A percentile compares a stretch with the other conserved stretches of the same genome.
Conservation (phyloP, 78 protist genomes). For the Dictyostelium brefeldianum region DNA sequence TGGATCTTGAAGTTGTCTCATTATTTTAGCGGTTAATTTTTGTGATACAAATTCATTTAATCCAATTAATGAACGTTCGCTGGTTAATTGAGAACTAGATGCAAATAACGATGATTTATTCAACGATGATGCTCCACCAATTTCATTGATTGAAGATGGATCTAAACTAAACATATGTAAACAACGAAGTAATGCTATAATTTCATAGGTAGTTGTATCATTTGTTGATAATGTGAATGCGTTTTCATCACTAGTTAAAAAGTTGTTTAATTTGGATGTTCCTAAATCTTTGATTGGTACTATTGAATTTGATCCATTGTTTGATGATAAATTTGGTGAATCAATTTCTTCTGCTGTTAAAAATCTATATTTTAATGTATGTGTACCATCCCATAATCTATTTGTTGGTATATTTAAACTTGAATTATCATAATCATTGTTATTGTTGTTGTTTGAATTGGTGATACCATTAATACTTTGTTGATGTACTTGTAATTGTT, state of each 20-base stretch:
- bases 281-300: conserved; percentile 44
- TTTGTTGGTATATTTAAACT: conserved; percentile 42
- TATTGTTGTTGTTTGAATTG: conserved; percentile 29
- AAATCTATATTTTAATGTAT: conserved; percentile 53
- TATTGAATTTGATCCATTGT: not conserved
- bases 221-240: conserved; percentile 35
- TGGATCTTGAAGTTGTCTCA: conserved; percentile 92
- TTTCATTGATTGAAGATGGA: not conserved
- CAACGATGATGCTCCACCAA: too few species aligned
- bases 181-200: conserved; percentile 36
- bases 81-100: not conserved
- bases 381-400: conserved; percentile 81
- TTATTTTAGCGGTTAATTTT: conserved; percentile 86
- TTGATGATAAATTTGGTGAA: conserved; percentile 21
- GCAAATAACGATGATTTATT: not conserved
- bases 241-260: conserved; percentile 36
- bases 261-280: conserved; percentile 12
- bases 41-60: conserved; percentile 43
- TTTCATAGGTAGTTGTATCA: conserved; percentile 68
- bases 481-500: not conserved
- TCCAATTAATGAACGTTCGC: not conserved
- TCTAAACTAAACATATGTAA: conserved; percentile 22
- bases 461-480: not conserved
- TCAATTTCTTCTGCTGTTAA: conserved; percentile 49
- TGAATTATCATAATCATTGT: not conserved